Base-by-base conservation (phyloP, 768 basidiomycete species). In the Tricholoma hemisulphureum region DNA sequence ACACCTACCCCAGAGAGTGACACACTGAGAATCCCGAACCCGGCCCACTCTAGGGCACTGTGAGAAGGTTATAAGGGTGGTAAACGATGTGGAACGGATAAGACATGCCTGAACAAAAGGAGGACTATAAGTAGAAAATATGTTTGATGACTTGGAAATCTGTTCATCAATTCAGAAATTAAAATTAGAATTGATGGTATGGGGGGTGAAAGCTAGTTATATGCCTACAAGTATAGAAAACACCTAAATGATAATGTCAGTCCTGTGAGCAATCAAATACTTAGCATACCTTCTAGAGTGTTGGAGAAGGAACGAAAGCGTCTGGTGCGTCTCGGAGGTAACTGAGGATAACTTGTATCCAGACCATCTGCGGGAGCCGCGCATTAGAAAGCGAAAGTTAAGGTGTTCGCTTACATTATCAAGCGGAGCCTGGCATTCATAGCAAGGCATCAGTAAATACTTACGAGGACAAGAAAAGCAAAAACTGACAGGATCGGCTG, bases 91-190 rank as follows among this genome's bases (percentile, higher is more conserved):
- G 28, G 45, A 16, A 43, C 46, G 45, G 5, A 23, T 29, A 16
- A 49, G 26, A 16, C 6, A 16, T 43, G 41, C 86, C 82, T 87
- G 66, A 89, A 78, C 6, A 72, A 43, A 10, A 83, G 60, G 41
- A 89, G 74, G 45, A 80, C 77, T 7, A 85, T 75, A 1, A 84
- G 62, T 6, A 91, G 73, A 59, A 88, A 88, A 85, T 88, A 88
- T 2, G 88, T 89, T 64, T 90, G 88, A 56, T 88, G 87, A 24
- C 84, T 82, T 0, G 87, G 88, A 61, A 91, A 90, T 28, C 79
- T 80, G 45, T 24, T 10, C 3, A 24, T 45, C 23, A 45, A 23
- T 28, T 28, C n/a, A 20, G 6, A 20, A 29, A 28, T 3, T 18
- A 7, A 46, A 24, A 24, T 26, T 9, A 8, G 7, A 8, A 13